Evolutionary conservation across 2,329 filamentous ascomycete species (phyloP), one percentile per base, ranked within the genome.

Genomic region (Cytospora paraplurivora): DNA sequence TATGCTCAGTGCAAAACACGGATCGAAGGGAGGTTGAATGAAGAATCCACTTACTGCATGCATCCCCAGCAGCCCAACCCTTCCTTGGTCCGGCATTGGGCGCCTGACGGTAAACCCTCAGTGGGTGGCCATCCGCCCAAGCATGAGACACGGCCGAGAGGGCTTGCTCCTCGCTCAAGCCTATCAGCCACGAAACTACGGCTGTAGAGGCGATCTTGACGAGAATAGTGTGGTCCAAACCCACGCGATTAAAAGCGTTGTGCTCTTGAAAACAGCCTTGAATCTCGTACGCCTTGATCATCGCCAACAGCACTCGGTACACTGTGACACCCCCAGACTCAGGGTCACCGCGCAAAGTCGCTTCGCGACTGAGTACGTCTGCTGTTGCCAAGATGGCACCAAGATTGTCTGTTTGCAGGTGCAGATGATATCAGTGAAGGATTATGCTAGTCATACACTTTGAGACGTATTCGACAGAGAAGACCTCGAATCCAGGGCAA

Each of bases 211-310:
- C 76, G 11, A 80, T 61, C 61, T 78, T 78, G 44, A 79, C 76
- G 7, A 79, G 72, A 7, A 80, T 73, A 0, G 72, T 71, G 64
- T 79, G 77, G 64, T 80, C 78, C 1, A 79, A 67, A 1, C 78
- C 78, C n/a, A 70, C 62, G 1, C 62, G 56, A 63, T 79, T 78
- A 67, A 78, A 79, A 6, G 75, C 66, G 44, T 78, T 78, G 1
- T 59, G 34, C 27, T 72, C 67, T 44, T 76, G 75, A 41, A 76
- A 72, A 57, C 67, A 69, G 19, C 77, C 77, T 60, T 79, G 77
- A 61, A 79, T 76, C 65, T 79, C 77, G 59, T 79, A 78, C 1
- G 76, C 73, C 64, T 78, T 79, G 64, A 78, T 75, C 47, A 75
- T 38, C 3, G 73, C 74, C 4, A 60, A 63, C 8, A 78, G 67